These are phyloP conservation scores for Boletus subluridellus DNA, from an alignment of 1,284 basidiomycete species.

Conservation along the genomic window DNA sequence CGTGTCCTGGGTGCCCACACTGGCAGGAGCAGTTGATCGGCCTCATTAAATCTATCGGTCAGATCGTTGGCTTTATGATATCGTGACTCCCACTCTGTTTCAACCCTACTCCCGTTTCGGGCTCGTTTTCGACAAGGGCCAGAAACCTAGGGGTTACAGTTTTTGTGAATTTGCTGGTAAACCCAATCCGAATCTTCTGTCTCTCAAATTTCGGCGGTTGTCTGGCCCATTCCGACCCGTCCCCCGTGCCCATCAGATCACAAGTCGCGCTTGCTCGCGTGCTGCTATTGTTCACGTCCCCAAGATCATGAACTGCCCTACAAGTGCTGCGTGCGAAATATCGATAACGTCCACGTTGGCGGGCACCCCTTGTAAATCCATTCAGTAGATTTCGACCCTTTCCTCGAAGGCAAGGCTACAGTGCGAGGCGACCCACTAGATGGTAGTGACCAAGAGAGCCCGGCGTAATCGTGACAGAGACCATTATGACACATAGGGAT, in stretches of 20 bases:
- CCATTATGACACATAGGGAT: neutral
- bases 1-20: slow-evolving; percentile 1
- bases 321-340: slow-evolving; percentile 76
- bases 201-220: slow-evolving; percentile 20
- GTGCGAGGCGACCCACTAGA: slow-evolving; percentile 44
- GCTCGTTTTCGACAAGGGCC: slow-evolving; percentile 67
- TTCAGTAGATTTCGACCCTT: slow-evolving; percentile 60
- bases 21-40: slow-evolving; percentile 73
- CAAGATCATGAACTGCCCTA: slow-evolving; percentile 85
- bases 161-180: slow-evolving; percentile 96
- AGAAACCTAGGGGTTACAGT: slow-evolving; percentile 95
- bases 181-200: slow-evolving; percentile 39
- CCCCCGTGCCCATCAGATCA: slow-evolving; percentile 7
- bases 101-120: no score
- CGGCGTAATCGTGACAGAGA: slow-evolving; percentile 50
- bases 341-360: slow-evolving; percentile 76
- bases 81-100: slow-evolving; percentile 26
- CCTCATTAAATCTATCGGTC: slow-evolving; percentile 81
- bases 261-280: slow-evolving; percentile 15
- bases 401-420: slow-evolving; percentile 59
- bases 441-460: slow-evolving; percentile 45
- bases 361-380: slow-evolving; percentile 27
- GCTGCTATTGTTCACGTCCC: slow-evolving; percentile 10
- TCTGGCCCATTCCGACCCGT: slow-evolving; percentile 39
- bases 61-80: slow-evolving; percentile 80